These are phyloP conservation scores for Amylocystis lapponica DNA, from an alignment of 768 basidiomycete species.

Conservation along the genomic window DNA sequence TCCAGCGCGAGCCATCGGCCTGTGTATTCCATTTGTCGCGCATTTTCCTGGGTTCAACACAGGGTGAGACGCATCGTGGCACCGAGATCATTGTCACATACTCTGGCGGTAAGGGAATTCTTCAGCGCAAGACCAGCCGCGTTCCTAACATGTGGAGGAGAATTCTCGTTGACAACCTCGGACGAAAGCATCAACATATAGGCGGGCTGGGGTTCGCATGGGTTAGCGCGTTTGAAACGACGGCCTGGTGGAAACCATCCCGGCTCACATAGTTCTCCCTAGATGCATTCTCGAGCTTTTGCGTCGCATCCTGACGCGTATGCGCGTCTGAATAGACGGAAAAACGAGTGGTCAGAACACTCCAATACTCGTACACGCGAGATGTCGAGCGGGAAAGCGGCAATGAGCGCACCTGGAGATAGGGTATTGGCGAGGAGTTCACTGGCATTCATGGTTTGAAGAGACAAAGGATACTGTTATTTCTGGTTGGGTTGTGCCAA, in stretches of 20 bases:
- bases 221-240: slow-evolving; percentile 2
- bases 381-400: slow-evolving; percentile 25
- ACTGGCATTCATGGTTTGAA: slow-evolving; percentile 77
- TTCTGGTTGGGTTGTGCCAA: not conserved
- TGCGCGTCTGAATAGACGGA: slow-evolving; percentile 58
- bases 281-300: slow-evolving; percentile 82
- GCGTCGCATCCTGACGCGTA: slow-evolving; percentile 89
- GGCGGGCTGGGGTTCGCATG: slow-evolving; percentile 53
- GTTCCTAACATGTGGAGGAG: slow-evolving; percentile 72
- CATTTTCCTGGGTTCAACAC: slow-evolving; percentile 48
- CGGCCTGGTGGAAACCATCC: slow-evolving; percentile 13
- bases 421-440: slow-evolving; percentile 91
- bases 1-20: slow-evolving; percentile 80
- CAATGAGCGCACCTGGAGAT: slow-evolving; percentile 65
- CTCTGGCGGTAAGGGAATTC: slow-evolving; percentile 87
- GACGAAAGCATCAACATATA: slow-evolving; percentile 90
- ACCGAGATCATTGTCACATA: slow-evolving; percentile 36
- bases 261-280: slow-evolving; percentile 82
- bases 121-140: slow-evolving; percentile 97
- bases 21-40: slow-evolving; percentile 70
- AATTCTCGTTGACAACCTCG: slow-evolving; percentile 75
- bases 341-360: not conserved
- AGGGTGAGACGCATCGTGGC: slow-evolving; percentile 15
- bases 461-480: slow-evolving; percentile 10
- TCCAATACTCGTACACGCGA: slow-evolving; percentile 7